Base-by-base conservation (phyloP, 805 yeast genomes). In the Blastobotrys chiropterorum region DNA sequence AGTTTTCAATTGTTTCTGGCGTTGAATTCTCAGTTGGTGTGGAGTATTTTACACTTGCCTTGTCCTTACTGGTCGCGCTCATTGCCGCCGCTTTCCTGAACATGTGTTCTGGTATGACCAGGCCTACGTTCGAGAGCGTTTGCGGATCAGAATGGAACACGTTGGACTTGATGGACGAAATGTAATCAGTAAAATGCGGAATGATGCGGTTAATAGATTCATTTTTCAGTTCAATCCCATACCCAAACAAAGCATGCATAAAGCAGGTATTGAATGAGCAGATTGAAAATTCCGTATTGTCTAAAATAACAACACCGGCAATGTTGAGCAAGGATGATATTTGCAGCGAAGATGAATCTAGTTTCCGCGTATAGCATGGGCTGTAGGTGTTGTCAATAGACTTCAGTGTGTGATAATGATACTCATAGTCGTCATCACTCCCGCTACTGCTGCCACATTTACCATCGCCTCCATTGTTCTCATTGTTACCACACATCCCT, bases 51-150 rank as follows among this genome's bases (percentile, higher is more conserved):
- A 16, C 44, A 17, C n/a, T 21, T 30, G 31, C 34, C 46, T 11
- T 21, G 19, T 19, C 7, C 16, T 3, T 19, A 7, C 19, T n/a
- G n/a, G 46, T n/a, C 34, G 30, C 42, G 4, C 21, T 26, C 34
- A 46, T 19, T 3, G 48, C 48, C n/a, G 48, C 48, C 22, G 51
- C 58, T 41, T 83, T 82, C 56, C 97, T 77, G 70, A 92, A 90
- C 64, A 86, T 85, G 67, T 90, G 97, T 66, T 90, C 98, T 0
- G 97, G 95, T 11, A 90, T 70, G 0, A 90, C 96, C 48, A 87
- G 68, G 1, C 97, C 97, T 0, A 85, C 11, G n/a, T 46, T 38
- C 8, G n/a, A 17, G 14, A 46, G 19, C 20, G 34, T 41, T 19
- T n/a, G 26, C 7, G n/a, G 22, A 14, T 16, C 22, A 5, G 16